Evolutionary conservation across 305 asterid species (phyloP).

Genomic region (Solanum chacoense): DNA sequence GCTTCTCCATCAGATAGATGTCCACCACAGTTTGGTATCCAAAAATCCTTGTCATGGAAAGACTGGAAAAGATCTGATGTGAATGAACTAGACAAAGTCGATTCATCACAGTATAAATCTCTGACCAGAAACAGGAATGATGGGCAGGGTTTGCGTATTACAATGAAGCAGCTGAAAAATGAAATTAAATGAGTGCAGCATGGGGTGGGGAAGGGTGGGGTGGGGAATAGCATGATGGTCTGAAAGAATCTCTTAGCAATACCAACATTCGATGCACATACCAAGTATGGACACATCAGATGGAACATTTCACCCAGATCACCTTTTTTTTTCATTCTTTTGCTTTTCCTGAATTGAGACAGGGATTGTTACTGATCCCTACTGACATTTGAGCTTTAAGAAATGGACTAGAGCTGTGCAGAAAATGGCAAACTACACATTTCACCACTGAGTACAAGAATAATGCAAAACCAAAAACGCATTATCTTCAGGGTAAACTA

Average conservation of each 20-base stretch:
- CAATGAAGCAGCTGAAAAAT: neutral
- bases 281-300: neutral
- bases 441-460: neutral
- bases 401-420: neutral
- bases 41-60: conserved; percentile 65
- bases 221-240: neutral
- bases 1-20: conserved; percentile 43
- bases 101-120: neutral
- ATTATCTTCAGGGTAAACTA: neutral
- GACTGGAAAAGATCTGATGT: conserved; percentile 11
- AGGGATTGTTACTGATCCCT: neutral
- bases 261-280: neutral
- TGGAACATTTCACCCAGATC: neutral
- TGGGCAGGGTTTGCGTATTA: neutral
- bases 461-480: neutral
- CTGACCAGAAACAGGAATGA: neutral
- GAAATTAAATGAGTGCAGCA: neutral
- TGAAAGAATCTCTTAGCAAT: neutral
- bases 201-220: neutral
- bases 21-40: conserved; percentile 63
- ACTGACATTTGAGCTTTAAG: neutral
- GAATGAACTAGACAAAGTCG: neutral
- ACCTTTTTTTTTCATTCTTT: neutral
- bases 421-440: neutral
- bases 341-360: neutral